Conservation (phyloP, 768 basidiomycete species). For the Multifurca ochricompacta region DNA sequence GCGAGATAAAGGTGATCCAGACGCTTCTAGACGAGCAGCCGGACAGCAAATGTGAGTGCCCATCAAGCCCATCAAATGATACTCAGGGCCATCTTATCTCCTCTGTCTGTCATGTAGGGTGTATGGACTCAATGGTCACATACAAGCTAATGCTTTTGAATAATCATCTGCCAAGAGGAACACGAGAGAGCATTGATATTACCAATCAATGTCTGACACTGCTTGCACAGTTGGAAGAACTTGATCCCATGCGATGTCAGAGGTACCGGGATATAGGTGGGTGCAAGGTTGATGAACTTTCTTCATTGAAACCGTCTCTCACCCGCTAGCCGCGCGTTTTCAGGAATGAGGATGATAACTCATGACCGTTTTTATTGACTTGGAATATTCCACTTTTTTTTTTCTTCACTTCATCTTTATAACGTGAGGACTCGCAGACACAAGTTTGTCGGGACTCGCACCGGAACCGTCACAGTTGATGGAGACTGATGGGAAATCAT, state of each 20-base stretch:
- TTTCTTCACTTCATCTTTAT: too few relatives aligned
- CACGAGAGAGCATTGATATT: conserved; percentile 26
- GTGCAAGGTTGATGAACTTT: conserved; percentile 19
- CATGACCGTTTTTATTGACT: too few relatives aligned
- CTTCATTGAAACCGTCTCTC: background rate
- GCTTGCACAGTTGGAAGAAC: conserved; percentile 43
- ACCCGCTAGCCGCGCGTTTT: background rate
- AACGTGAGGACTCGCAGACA: background rate
- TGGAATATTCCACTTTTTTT: too few relatives aligned
- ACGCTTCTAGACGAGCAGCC: conserved; percentile 85
- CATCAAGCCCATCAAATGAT: background rate
- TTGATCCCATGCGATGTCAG: conserved; percentile 59
- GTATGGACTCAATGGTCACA: conserved; percentile 84
- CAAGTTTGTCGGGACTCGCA: too few relatives aligned
- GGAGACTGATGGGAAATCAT: background rate
- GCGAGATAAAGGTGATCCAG: conserved; percentile 73
- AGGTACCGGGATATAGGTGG: conserved; percentile 65
- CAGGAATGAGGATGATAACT: too few relatives aligned
- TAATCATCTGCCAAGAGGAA: conserved; percentile 34
- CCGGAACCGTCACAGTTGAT: background rate
- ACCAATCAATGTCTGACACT: conserved; percentile 42
- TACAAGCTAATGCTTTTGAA: conserved; percentile 68
- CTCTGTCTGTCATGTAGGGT: conserved; percentile 52
- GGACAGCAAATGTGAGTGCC: conserved; percentile 77
- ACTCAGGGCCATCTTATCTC: background rate